Conservation (phyloP, 1,284 basidiomycete species). For the Phlebopus sp. region DNA sequence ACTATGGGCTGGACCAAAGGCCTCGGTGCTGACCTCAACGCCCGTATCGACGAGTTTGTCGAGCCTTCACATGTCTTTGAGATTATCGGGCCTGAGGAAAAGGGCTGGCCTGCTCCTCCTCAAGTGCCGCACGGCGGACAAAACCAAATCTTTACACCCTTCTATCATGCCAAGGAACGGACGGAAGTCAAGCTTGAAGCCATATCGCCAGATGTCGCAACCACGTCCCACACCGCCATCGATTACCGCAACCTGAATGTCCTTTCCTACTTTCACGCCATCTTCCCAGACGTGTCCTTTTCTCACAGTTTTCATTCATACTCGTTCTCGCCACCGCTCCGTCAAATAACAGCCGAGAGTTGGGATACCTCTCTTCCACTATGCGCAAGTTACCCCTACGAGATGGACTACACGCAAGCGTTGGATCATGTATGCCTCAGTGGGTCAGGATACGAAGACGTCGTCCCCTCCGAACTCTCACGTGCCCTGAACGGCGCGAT, state of each 20-base stretch:
- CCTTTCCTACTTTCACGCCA: slow-evolving; percentile 83
- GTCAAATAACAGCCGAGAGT: slow-evolving; percentile 35
- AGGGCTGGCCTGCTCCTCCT: slow-evolving; percentile 22
- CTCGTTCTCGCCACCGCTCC: slow-evolving; percentile 13
- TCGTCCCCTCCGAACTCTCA: slow-evolving; percentile 61
- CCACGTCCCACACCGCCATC: slow-evolving; percentile 58
- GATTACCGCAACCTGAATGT: slow-evolving; percentile 74
- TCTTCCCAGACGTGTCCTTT: slow-evolving; percentile 37
- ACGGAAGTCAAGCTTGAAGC: slow-evolving; percentile 20
- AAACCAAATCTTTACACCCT: background rate
- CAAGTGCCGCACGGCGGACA: slow-evolving; percentile 28
- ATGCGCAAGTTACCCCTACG: slow-evolving; percentile 65
- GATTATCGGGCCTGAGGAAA: slow-evolving; percentile 19
- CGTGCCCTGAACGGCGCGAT: slow-evolving; percentile 80
- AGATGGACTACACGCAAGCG: slow-evolving; percentile 52
- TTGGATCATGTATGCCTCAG: slow-evolving; percentile 63
- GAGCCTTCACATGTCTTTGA: slow-evolving; percentile 48
- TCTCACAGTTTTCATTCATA: background rate
- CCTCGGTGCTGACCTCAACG: slow-evolving; percentile 80
- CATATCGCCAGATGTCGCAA: slow-evolving; percentile 20
- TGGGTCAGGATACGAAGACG: slow-evolving; percentile 74
- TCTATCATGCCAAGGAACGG: background rate
- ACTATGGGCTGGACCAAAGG: slow-evolving; percentile 98
- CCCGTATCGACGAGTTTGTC: slow-evolving; percentile 65
- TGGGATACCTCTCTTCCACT: slow-evolving; percentile 79